These are phyloP conservation scores for Royoungia palumana DNA, from an alignment of 768 basidiomycete genomes.

Conservation along the genomic window DNA sequence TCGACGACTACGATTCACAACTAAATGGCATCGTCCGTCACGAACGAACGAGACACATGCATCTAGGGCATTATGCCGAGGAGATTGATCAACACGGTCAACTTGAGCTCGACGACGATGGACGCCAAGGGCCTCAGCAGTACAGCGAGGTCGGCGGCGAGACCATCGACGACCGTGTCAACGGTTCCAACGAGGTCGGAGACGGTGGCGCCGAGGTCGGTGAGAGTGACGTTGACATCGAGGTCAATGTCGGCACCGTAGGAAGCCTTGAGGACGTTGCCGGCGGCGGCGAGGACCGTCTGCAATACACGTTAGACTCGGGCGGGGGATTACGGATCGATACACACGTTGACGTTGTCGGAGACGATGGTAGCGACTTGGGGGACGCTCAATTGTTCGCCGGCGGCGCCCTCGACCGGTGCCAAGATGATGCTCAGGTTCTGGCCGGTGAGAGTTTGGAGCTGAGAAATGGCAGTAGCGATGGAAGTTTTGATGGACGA, in stretches of 20 bases:
- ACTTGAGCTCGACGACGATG: conserved; percentile 23
- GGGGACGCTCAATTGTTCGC: conserved; percentile 23
- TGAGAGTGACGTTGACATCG: background rate
- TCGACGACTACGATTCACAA: no score
- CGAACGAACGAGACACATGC: background rate
- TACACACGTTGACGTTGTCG: conserved; percentile 20
- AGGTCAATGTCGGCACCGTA: background rate
- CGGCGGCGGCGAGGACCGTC: conserved; percentile 28
- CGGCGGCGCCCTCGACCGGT: conserved; percentile 11
- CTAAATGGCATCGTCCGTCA: background rate
- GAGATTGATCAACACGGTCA: conserved; percentile 19
- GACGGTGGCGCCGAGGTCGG: conserved; percentile 20
- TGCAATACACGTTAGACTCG: conserved; percentile 1
- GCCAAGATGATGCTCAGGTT: conserved; percentile 25
- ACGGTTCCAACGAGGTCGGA: conserved; percentile 14
- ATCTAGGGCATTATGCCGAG: conserved; percentile 20
- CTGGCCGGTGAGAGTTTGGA: conserved; percentile 27
- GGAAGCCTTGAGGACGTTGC: conserved; percentile 20
- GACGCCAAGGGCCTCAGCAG: conserved; percentile 15
- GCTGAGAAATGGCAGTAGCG: conserved; percentile 14
- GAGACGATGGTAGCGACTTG: conserved; percentile 26
- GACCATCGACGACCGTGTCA: conserved; percentile 18
- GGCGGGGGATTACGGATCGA: background rate
- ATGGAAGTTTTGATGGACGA: conserved; percentile 24
- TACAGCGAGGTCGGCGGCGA: conserved; percentile 21